Base-by-base conservation (phyloP, 2,329 filamentous ascomycete species). In the Bertia moriformis region DNA sequence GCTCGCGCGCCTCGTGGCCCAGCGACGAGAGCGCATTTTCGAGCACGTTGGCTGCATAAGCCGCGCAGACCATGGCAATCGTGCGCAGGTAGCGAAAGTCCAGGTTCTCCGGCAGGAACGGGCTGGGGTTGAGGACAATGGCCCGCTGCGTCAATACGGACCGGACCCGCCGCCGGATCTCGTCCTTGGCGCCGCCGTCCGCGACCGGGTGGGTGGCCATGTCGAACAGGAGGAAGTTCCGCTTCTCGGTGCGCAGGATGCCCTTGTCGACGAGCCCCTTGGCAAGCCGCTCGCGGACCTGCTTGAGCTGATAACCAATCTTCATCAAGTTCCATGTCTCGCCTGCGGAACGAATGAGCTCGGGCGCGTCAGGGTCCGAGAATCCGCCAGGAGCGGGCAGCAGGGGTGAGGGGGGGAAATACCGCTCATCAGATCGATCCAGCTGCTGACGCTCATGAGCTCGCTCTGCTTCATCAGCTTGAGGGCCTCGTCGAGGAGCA, bases 391-490 rank as follows among this genome's bases (percentile, higher is more conserved):
- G 32, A 35, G 32, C 27, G 13, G 19, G 41, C 39, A n/a, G n/a
- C n/a, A 33, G 27, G 43, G 43, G 41, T 41, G 19, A 42, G 35
- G 39, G 33, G 40, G 38, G 38, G 40, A 55, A 70, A 51, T 75
- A 95, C 89, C 91, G 60, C 88, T 95, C 87, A 98, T 89, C 49
- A 98, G 68, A 60, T 98, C 91, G 59, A 98, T 95, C 91, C 91
- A 98, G 37, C 86, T 85, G 67, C 85, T 91, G 49, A 98, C 91
- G 62, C 91, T 96, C 91, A 98, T 96, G 73, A 94, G 95, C 69
- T 98, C 91, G 62, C 87, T 95, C 50, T 83, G 80, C 71, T 98
- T 98, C 89, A 98, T 98, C 88, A 98, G 93, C 70, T 98, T 98
- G 55, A 98, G 68, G 43, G 91, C 85, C 67, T 98, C 91, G 62